Conservation (phyloP, 192 early-diverging fungal species). For the Backusella sp. region DNA sequence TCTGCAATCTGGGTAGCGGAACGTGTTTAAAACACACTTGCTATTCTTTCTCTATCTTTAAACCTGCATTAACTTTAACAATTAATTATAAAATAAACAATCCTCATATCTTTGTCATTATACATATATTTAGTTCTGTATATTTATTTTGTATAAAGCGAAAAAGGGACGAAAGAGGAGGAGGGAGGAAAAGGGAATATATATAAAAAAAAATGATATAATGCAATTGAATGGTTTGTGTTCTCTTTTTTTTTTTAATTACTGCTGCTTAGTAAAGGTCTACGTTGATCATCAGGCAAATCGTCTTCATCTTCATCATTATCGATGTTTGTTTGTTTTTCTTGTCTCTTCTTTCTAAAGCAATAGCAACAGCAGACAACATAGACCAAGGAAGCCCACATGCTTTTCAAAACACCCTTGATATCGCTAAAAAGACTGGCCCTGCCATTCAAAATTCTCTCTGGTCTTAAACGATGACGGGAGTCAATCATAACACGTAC, state of each 20-base stretch:
- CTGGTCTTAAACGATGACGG: slow-evolving; percentile 21
- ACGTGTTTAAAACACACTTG: slow-evolving; percentile 57
- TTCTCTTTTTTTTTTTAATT: not conserved
- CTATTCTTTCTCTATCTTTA: not conserved
- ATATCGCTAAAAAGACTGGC: slow-evolving; percentile 20
- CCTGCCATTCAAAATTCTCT: slow-evolving; percentile 16
- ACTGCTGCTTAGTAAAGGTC: slow-evolving; percentile 1
- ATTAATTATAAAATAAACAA: too few species aligned
- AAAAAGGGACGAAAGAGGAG: not conserved
- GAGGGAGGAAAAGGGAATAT: not conserved
- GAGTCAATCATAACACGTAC: slow-evolving; percentile 17
- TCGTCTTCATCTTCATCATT: not conserved
- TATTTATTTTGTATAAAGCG: not conserved
- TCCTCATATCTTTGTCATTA: too few species aligned
- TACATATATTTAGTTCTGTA: too few species aligned
- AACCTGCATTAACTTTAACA: not conserved
- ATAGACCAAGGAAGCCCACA: not conserved
- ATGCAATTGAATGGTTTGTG: not conserved
- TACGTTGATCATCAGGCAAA: not conserved
- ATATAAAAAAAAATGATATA: not conserved
- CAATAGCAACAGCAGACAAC: not conserved
- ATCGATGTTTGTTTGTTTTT: not conserved
- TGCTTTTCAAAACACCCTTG: not conserved
- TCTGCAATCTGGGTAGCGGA: slow-evolving; percentile 88
- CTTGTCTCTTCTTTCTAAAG: slow-evolving; percentile 9